Percentiles rank a stretch among this genome's conserved stretches.
Conservation (phyloP, 2,329 filamentous ascomycete species). For the Penicillium psychrosexuale region DNA sequence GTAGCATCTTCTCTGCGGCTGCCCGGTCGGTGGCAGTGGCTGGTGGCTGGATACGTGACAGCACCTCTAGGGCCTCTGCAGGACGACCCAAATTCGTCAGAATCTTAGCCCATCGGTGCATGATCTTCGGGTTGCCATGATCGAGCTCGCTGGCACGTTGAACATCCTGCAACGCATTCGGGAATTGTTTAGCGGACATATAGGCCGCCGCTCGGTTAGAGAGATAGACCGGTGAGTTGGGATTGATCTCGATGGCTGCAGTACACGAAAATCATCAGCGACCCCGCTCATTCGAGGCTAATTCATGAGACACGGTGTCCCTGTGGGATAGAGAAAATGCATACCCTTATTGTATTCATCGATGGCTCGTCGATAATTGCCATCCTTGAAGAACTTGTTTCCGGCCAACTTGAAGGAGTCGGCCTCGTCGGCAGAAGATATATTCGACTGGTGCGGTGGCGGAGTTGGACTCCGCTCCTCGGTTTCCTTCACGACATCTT, state of each 20-base stretch:
- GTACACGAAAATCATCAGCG: conserved; percentile 14
- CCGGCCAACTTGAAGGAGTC: conserved; percentile 89
- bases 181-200: conserved; percentile 80
- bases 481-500: conserved; percentile 23
- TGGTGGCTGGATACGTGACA: conserved; percentile 73
- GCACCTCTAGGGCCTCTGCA: conserved; percentile 79
- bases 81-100: conserved; percentile 84
- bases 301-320: neutral
- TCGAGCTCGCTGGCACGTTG: conserved; percentile 78
- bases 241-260: conserved; percentile 81
- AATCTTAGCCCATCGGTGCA: conserved; percentile 83
- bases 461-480: conserved; percentile 45
- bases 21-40: conserved; percentile 82
- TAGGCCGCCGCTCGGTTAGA: conserved; percentile 93
- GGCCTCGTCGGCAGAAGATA: conserved; percentile 65
- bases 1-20: conserved; percentile 78
- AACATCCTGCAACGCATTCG: conserved; percentile 81
- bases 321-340: conserved; percentile 19
- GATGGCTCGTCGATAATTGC: conserved; percentile 82
- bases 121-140: conserved; percentile 79
- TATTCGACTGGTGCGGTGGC: conserved; percentile 48
- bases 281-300: neutral
- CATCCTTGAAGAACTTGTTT: conserved; percentile 96
- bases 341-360: conserved; percentile 92
- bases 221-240: conserved; percentile 81